Evolutionary conservation across 1,284 basidiomycete species (phyloP), one percentile per base, ranked within the genome.

Genomic region (Fomes fomentarius): DNA sequence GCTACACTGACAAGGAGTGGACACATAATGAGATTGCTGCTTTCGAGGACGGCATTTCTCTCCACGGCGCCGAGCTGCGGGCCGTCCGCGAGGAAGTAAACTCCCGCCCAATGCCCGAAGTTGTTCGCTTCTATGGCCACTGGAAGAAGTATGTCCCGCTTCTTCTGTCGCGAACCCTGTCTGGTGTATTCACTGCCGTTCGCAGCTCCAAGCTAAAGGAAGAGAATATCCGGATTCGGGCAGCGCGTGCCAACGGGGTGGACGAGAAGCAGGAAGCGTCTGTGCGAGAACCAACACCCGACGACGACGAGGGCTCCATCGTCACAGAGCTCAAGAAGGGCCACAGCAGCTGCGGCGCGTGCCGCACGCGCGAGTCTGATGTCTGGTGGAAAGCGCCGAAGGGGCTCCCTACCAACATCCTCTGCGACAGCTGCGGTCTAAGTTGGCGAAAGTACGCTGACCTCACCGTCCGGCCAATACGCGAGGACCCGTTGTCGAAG

Each of bases 361-460:
- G 93, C 70, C 80, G 86, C 48, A 93, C 85, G 22, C 84, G 82
- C 56, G 88, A 87, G 60, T 90, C 86, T 8, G 81, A 77, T 43
- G 75, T 74, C 4, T 96, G 93, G 94, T 94, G 91, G 92, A 87
- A 90, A 71, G 87, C 92, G 47, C 90, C 91, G 4, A 89, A 91
- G 69, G 84, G 87, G 37, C 79, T 95, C 49, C 76, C 77, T 19
- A 85, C 82, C 1, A 78, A 77, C 51, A 79, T 93, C 41, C 81
- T 95, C 60, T 94, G 93, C 70, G 89, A 94, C 46, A 79, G 71
- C 28, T 96, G 93, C 66, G 93, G 93, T 46, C 77, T 79, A 33
- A 85, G 83, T 62, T 96, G 93, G 86, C 77, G 93, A 60, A 95
- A 94, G 71, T 96, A 96, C 67, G 93, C 92, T 0, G 92, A 95